Conservation (phyloP, 73 alveolate species). For the Tetrahymena malaccensis region DNA sequence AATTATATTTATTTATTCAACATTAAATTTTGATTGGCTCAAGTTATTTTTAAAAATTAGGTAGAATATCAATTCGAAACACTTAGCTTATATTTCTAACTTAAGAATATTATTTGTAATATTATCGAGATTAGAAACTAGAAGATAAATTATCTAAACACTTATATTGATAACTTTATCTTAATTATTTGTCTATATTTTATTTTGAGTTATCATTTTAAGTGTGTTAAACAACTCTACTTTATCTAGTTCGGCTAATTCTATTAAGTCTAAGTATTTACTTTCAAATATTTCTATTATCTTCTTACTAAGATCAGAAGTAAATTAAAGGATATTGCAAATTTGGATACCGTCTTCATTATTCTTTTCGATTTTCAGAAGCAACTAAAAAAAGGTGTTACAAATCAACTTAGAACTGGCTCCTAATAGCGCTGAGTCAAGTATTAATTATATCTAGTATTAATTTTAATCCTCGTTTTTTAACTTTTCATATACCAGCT, state of each 20-base stretch:
- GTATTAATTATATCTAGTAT: too few relatives aligned
- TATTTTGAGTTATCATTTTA: not conserved
- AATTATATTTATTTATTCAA: not conserved
- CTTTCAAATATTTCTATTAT: not conserved
- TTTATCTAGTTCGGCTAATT: not conserved
- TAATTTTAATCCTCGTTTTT: too few relatives aligned
- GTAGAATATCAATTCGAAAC: not conserved
- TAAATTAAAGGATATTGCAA: not conserved
- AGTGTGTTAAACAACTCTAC: not conserved
- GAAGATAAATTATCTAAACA: not conserved
- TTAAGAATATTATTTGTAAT: not conserved
- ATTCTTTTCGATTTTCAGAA: not conserved
- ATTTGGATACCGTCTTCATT: not conserved
- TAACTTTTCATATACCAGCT: not conserved
- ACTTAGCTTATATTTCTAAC: not conserved
- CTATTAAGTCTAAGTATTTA: not conserved
- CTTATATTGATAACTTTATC: not conserved
- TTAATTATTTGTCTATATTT: not conserved
- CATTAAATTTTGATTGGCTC: not conserved
- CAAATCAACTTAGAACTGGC: not conserved
- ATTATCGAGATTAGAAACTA: not conserved
- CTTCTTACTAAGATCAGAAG: not conserved
- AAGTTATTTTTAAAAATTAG: not conserved
- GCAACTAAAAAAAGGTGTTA: not conserved
- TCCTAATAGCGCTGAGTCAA: not conserved